Conservation (phyloP, 148 eudicot genomes). For the Suaeda aralocaspica region DNA sequence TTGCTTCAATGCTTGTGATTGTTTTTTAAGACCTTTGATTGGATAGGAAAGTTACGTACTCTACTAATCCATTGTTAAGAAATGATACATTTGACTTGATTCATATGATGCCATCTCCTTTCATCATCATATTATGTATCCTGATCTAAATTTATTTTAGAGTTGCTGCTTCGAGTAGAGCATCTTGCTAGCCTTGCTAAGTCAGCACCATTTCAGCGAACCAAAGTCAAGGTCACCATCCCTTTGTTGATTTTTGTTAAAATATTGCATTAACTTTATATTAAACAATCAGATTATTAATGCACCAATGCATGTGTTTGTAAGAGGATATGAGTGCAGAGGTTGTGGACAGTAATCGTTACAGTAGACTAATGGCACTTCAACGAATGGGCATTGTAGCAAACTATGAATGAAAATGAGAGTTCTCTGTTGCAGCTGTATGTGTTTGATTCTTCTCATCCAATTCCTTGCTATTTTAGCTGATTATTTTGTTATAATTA, state of each 20-base stretch:
- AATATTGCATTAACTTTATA: background rate
- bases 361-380: too few relatives aligned
- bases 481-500: too few relatives aligned
- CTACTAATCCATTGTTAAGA: background rate
- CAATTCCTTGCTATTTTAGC: too few relatives aligned
- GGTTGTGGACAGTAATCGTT: too few relatives aligned
- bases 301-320: constrained; percentile 4
- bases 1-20: background rate
- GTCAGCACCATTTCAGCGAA: too few relatives aligned
- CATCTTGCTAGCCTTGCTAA: too few relatives aligned
- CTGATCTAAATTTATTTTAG: background rate
- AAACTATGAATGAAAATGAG: too few relatives aligned
- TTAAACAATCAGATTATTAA: constrained; percentile 7
- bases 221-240: too few relatives aligned
- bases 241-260: constrained; percentile 1
- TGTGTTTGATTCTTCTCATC: too few relatives aligned
- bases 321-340: too few relatives aligned
- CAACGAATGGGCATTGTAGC: too few relatives aligned
- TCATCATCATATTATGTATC: background rate
- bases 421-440: too few relatives aligned
- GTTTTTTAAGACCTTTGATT: background rate
- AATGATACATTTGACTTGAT: background rate
- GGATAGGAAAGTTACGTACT: background rate
- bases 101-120: background rate
- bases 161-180: constrained; percentile 59